Evolutionary conservation across 1,284 basidiomycete species (phyloP), one percentile per base, ranked within the genome.

Genomic region (Anthracocystis panici-leucophaei): DNA sequence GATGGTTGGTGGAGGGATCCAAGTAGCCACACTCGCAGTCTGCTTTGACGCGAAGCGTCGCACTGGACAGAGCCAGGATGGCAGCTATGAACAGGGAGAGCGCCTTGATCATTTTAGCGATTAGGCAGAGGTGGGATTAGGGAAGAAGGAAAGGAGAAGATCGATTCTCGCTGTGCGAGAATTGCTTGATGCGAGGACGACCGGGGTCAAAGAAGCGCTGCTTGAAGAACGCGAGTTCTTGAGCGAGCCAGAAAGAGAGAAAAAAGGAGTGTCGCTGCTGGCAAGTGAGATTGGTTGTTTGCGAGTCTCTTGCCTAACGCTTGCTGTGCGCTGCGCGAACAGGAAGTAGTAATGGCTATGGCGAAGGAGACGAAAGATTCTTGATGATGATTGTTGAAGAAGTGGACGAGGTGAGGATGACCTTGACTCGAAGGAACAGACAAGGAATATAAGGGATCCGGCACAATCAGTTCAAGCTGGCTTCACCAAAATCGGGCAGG

Each of bases 1-100:
- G 75, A 23, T 62, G 65, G 21, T 73, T 65, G 18, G 79, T 81
- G 44, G 51, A 18, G 18, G 78, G 78, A 57, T 81, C 79, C 31
- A 70, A 68, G 58, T 78, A 81, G n/a, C 79, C 79, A 53, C 79
- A 81, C 45, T 78, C 72, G 61, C 79, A 81, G 2, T 58, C 65
- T 8, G 73, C 72, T 7, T 61, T 53, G 18, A 57, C 69, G 50
- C 45, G 70, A 31, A 65, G 62, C 12, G 46, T 44, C 29, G 53
- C n/a, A 42, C 55, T 63, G 14, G 66, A 69, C 40, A 74, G n/a
- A 18, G 64, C 70, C 60, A 73, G 23, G 21, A 64, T 53, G 52
- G 64, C 70, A 18, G 60, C 45, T 46, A 59, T 44, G 16, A 73
- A 25, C 3, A 65, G 46, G 27, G 48, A 12, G 49, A 67, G 9